Evolutionary conservation across 1,139 yeast species (phyloP), one percentile per base, ranked within the genome.

Genomic region (Candida mesenterica): DNA sequence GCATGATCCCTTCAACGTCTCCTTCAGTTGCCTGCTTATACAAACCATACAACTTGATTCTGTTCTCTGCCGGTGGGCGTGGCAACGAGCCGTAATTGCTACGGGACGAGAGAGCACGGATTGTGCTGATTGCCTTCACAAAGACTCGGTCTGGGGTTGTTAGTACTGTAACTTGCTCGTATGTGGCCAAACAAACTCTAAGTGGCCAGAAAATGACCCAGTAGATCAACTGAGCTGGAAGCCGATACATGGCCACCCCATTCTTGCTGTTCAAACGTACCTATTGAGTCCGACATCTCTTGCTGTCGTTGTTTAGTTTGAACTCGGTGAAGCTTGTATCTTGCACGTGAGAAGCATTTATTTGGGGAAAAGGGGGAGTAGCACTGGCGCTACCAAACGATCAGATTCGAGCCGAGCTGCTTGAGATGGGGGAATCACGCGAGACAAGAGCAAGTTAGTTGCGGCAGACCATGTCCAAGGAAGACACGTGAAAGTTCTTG

Each of bases 21-120:
- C 95, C 96, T 58, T 85, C 95, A 4, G 94, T 85, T 3, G 95
- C 90, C 53, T 87, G 96, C 51, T 87, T 87, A 61, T 86, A 87
- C 34, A 87, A 68, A 0, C 95, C 96, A 55, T 87, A 87, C 6
- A 87, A 67, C 41, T 72, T 73, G 39, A 83, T 78, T 22, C 95
- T 60, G 42, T 72, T 77, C 37, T 81, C 85, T 2, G 87, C 78
- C 1, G 95, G 90, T 0, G 96, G 96, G 31, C 90, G 72, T 0
- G 94, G 87, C 31, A 85, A 64, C 6, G 85, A 69, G n/a, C 83
- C 82, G 36, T 80, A 74, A 37, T 80, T 80, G 12, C 84, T 72
- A 33, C 85, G 68, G 5, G 85, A 75, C 7, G 92, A 81, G 34
- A 87, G 65, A 4, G 89, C 78, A 43, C 85, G 71, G 37, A 87